These are phyloP conservation scores for Calonectria naviculata DNA, from an alignment of 2,329 filamentous ascomycete genomes.

Conservation along the genomic window DNA sequence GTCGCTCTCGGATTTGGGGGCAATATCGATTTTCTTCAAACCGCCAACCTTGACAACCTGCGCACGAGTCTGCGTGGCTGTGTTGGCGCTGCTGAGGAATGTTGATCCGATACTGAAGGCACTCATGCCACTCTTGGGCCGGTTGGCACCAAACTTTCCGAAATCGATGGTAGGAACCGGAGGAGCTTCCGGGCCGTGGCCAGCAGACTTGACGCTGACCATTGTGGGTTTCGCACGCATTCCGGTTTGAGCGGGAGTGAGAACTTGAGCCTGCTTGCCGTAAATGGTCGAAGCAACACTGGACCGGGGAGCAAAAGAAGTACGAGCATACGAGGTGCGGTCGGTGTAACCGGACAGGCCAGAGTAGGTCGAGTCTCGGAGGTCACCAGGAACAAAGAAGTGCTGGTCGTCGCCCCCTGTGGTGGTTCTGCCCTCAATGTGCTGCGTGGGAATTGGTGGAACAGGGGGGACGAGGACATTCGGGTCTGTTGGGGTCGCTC, in stretches of 20 bases:
- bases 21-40: constrained; percentile 58
- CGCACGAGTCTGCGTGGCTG: constrained; percentile 66
- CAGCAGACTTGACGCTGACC: constrained; percentile 87
- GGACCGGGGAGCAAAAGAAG: constrained; percentile 69
- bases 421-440: constrained; percentile 60
- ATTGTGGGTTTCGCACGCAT: constrained; percentile 91
- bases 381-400: constrained; percentile 91
- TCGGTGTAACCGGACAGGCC: constrained; percentile 74
- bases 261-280: constrained; percentile 86
- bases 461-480: constrained; percentile 89
- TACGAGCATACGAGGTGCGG: constrained; percentile 69
- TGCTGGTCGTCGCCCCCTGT: constrained; percentile 79
- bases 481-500: constrained; percentile 85
- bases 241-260: constrained; percentile 86
- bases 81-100: constrained; percentile 74
- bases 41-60: constrained; percentile 70
- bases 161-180: constrained; percentile 80
- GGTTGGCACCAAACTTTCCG: constrained; percentile 62
- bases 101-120: constrained; percentile 76
- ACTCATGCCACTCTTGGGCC: constrained; percentile 65
- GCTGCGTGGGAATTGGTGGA: constrained; percentile 83
- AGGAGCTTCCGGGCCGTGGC: constrained; percentile 68
- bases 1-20: constrained; percentile 50
- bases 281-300: constrained; percentile 96
- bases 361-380: constrained; percentile 92